Percentiles rank a stretch among this genome's conserved stretches.
Evolutionary conservation across 75 land plant genomes (phyloP).

Genomic region (Pseudotsuga menziesii): DNA sequence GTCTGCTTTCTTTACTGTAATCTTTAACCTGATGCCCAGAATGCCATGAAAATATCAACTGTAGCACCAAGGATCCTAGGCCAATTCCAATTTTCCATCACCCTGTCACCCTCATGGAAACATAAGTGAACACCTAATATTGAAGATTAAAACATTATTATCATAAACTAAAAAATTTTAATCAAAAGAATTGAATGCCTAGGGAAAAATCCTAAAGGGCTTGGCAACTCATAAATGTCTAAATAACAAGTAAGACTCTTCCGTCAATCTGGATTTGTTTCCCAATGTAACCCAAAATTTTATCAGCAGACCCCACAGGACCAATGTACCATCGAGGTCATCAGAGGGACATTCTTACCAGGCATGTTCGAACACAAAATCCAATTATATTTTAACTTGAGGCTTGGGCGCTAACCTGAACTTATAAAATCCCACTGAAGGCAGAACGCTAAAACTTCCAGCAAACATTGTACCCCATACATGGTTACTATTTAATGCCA

Average conservation of each 20-base stretch:
- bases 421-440: neutral
- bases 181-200: neutral
- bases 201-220: neutral
- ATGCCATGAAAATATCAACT: no score
- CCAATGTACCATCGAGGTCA: neutral
- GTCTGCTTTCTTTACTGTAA: no score
- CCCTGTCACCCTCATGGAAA: no score
- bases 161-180: slow-evolving; percentile 17
- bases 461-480: no score
- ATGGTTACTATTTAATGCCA: no score
- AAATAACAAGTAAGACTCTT: no score
- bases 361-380: neutral
- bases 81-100: no score
- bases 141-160: neutral
- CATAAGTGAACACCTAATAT: no score
- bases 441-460: neutral
- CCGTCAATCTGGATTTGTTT: neutral
- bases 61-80: no score
- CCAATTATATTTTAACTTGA: neutral
- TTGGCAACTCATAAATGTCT: neutral
- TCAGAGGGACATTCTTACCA: neutral
- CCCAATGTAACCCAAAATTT: neutral
- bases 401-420: neutral
- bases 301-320: neutral
- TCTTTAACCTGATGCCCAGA: no score